These are phyloP conservation scores for Microbotryum saponariae DNA, from an alignment of 1,284 basidiomycete species.

Conservation along the genomic window DNA sequence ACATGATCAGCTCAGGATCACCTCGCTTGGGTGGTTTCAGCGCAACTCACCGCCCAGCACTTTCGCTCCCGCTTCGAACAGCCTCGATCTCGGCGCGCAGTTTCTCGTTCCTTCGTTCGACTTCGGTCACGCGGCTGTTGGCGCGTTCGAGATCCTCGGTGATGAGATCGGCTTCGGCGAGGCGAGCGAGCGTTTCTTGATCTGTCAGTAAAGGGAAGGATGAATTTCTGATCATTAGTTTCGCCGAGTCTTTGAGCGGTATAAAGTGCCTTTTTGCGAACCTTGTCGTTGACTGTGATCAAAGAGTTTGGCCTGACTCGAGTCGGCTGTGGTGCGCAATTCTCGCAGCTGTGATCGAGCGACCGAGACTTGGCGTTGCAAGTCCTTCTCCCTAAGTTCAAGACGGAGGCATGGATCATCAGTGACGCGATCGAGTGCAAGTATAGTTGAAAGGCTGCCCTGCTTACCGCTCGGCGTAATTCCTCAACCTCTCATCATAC, in stretches of 20 bases:
- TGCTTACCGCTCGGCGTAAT: slow-evolving; percentile 83
- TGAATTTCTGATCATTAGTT: not conserved
- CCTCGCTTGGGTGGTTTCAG: not conserved
- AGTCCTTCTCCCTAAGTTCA: slow-evolving; percentile 69
- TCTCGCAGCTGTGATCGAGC: slow-evolving; percentile 82
- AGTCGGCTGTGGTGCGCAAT: slow-evolving; percentile 80
- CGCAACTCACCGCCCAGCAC: slow-evolving; percentile 58
- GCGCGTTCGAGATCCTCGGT: slow-evolving; percentile 86
- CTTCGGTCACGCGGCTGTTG: slow-evolving; percentile 79
- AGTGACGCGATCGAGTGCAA: not conserved
- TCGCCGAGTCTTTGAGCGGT: not conserved
- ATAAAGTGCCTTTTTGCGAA: slow-evolving; percentile 37
- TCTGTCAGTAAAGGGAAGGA: slow-evolving; percentile 49
- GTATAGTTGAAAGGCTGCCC: not conserved
- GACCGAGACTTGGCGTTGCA: slow-evolving; percentile 75
- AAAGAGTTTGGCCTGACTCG: slow-evolving; percentile 79
- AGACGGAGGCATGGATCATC: not conserved
- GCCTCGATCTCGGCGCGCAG: slow-evolving; percentile 87
- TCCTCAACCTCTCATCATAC: slow-evolving; percentile 88
- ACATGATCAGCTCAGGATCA: not conserved
- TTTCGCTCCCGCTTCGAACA: slow-evolving; percentile 68
- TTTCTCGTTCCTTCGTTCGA: slow-evolving; percentile 88
- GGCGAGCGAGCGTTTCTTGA: slow-evolving; percentile 77
- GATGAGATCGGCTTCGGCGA: slow-evolving; percentile 85
- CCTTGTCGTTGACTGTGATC: slow-evolving; percentile 82